Conservation (phyloP, 2,329 filamentous ascomycete species). For the Fusarium nisikadoi region DNA sequence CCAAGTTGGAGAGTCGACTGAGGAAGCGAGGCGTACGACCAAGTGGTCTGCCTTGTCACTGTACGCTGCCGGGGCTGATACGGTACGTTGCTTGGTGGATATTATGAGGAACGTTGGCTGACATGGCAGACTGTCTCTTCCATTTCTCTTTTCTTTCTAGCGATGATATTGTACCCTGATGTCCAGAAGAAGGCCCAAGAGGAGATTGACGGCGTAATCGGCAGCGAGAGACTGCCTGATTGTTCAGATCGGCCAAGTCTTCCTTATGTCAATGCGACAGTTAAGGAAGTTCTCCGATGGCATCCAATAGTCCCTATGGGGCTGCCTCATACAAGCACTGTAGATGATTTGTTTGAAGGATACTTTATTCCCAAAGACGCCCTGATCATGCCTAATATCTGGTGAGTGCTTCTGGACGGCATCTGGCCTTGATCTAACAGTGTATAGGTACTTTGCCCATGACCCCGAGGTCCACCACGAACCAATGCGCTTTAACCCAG, state of each 20-base stretch:
- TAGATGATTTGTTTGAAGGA: constrained; percentile 37
- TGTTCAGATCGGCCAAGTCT: constrained; percentile 39
- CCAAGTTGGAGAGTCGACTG: constrained; percentile 4
- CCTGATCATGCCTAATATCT: constrained; percentile 34
- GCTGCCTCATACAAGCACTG: constrained; percentile 52
- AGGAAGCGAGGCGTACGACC: constrained; percentile 23
- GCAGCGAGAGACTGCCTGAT: constrained; percentile 42
- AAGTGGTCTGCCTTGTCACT: constrained; percentile 37
- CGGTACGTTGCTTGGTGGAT: background rate
- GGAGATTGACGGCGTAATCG: constrained; percentile 38
- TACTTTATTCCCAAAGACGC: constrained; percentile 41
- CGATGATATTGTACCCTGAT: constrained; percentile 24
- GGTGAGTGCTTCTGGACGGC: background rate
- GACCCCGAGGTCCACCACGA: constrained; percentile 30
- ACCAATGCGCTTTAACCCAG: constrained; percentile 26
- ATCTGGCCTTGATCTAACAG: too few species aligned
- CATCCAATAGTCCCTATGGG: constrained; percentile 47
- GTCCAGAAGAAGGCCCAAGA: constrained; percentile 28
- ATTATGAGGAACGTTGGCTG: background rate
- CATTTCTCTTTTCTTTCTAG: constrained; percentile 30
- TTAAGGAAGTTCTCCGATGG: constrained; percentile 47
- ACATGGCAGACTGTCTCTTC: constrained; percentile 28
- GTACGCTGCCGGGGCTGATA: constrained; percentile 37
- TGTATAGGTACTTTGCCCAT: constrained; percentile 28
- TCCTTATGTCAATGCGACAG: constrained; percentile 43